Evolutionary conservation across 805 yeast species (phyloP), one percentile per base, ranked within the genome.

Genomic region (Hanseniaspora nectarophila): DNA sequence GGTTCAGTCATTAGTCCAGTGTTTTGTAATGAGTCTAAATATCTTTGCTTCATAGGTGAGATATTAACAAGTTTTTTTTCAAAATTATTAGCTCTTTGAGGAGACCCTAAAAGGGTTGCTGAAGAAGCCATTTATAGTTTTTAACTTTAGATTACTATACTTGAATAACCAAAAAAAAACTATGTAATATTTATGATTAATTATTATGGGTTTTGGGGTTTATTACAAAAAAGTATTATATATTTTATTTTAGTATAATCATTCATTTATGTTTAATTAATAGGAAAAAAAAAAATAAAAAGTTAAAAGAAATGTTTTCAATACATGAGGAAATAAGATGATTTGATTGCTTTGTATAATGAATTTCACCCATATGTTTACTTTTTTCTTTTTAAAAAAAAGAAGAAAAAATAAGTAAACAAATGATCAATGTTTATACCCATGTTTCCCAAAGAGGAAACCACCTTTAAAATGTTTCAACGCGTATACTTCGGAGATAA

Each of bases 1-100:
- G 49, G 57, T 8, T 52, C 54, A 9, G 47, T 18, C 61, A 56
- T 26, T 43, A 48, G 13, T 7, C 54, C 56, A 7, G 56, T 54
- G 18, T 49, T 49, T 13, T 57, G 54, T 8, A 63, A 26, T 28
- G 52, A 63, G 33, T 62, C 58, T 38, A 65, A 52, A 52, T 66
- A 66, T 42, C 66, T 61, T 18, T 59, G 57, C 18, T 63, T 45
- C 45, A 61, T 60, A 13, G 65, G 51, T 1, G 51, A 47, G 8
- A 47, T 47, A 33, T 47, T 47, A n/a, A 47, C 32, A 10, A 39
- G 16, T 6, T 47, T 47, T 21, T 31, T 16, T 8, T 24, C 49
- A 13, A 38, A 21, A 43, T 57, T 59, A n/a, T 35, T 31, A 13
- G 51, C 13, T 29, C 47, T 55, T 48, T 33, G 46, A 7, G 56